Base-by-base conservation (phyloP, 192 early-diverging fungal genomes). In the Coemansia sp. region DNA sequence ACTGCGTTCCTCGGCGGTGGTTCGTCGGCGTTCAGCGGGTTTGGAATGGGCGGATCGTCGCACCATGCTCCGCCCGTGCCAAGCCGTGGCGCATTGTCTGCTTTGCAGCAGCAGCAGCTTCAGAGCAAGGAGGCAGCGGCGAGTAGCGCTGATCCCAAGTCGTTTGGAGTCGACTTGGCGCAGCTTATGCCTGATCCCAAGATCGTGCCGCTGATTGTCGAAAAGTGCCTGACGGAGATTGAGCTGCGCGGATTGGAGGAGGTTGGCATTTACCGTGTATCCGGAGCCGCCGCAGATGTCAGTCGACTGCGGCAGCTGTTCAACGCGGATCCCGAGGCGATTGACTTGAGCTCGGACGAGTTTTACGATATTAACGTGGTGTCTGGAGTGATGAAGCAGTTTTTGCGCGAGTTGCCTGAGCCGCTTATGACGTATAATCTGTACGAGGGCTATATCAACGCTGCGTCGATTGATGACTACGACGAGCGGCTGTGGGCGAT, bases 321-420 rank as follows among this genome's bases (percentile, higher is more conserved):
- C 68, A 90, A 93, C 62, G 81, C 68, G 17, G 84, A 87, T 74
- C 82, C 83, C 1, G 74, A 84, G 1, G 76, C 80, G 6, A 84
- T 93, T 12, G 79, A 90, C 36, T 65, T 93, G 62, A 79, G 77
- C 61, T 65, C 72, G 0, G 83, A 88, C 43, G 84, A 84, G 24
- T 93, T 87, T 70, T 79, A 83, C 35, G 92, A 93, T 37, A 93
- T 93, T 68, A 91, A 93, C 74, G 86, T 92, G 14, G 85, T 97
- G 6, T 94, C 95, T 2, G 94, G 93, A 47, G 88, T 94, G 49
- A 74, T 97, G 75, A 97, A 97, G 77, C 94, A 93, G 74, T 99
- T 97, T 78, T 78, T 99, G 65, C 87, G 97, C 15, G 94, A 95
- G 49, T 67, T 99, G 60, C 97, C 97, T 1, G 96, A 99, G 64